A percentile compares a stretch with the other conserved stretches of the same genome.
Evolutionary conservation across 495 filamentous ascomycete species (phyloP).

Genomic region (Aspergillus egyptiacus): DNA sequence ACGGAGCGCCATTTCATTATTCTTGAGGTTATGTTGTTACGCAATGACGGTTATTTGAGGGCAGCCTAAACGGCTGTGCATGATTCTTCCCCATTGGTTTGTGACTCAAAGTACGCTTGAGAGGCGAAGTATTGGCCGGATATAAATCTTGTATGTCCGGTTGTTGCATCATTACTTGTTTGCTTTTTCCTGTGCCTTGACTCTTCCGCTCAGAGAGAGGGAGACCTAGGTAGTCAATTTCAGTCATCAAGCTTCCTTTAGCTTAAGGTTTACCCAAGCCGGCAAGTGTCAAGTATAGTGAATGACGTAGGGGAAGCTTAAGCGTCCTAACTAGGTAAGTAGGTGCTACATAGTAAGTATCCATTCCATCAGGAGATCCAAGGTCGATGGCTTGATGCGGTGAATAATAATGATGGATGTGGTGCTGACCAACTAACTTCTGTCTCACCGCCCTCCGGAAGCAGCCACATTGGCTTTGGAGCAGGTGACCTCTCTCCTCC

Average conservation of each 20-base stretch:
- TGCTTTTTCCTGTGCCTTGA: constrained; percentile 6
- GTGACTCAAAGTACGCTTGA: not conserved
- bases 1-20: constrained; percentile 1
- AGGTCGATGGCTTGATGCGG: too few relatives aligned
- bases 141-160: constrained; percentile 7
- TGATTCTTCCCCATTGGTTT: not conserved
- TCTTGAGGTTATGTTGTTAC: constrained; percentile 1
- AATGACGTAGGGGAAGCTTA: too few relatives aligned
- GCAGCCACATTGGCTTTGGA: constrained; percentile 13
- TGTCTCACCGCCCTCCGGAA: constrained; percentile 4
- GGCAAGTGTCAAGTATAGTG: too few relatives aligned
- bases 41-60: not conserved
- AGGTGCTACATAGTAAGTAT: too few relatives aligned
- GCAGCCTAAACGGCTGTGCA: not conserved
- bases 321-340: too few relatives aligned
- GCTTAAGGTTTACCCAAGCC: too few relatives aligned
- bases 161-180: constrained; percentile 4
- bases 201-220: not conserved
- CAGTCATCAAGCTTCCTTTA: too few relatives aligned
- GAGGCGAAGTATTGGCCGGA: constrained; percentile 1
- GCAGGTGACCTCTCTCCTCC: constrained; percentile 17
- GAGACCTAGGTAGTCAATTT: constrained; percentile 4
- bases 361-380: too few relatives aligned
- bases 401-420: too few relatives aligned
- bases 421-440: too few relatives aligned